A percentile compares a stretch with the other conserved stretches of the same genome.
These are phyloP conservation scores for Rubia tinctorum DNA, from an alignment of 305 asterid genomes.

Conservation along the genomic window DNA sequence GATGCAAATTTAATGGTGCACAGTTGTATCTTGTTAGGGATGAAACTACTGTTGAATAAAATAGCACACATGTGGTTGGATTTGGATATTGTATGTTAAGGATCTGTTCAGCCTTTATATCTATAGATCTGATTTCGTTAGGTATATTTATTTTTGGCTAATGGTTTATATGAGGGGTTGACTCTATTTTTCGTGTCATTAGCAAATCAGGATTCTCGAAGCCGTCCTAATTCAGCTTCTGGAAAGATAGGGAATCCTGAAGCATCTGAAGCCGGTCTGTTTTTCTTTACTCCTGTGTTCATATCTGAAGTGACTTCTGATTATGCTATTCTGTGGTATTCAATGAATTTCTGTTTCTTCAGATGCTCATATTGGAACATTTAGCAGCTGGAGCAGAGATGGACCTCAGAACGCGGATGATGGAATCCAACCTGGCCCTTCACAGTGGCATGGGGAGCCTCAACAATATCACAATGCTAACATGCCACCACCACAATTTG, in stretches of 20 bases:
- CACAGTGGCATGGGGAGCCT: slow-evolving; percentile 80
- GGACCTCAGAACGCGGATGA: slow-evolving; percentile 52
- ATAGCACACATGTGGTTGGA: too few species aligned
- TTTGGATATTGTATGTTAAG: too few species aligned
- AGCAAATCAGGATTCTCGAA: slow-evolving; percentile 48
- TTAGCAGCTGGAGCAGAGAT: slow-evolving; percentile 59
- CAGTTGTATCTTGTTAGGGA: not conserved
- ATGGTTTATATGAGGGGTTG: slow-evolving; percentile 15
- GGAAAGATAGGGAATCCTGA: slow-evolving; percentile 44
- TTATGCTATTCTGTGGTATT: slow-evolving; percentile 2
- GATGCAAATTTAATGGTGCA: not conserved
- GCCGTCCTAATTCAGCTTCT: slow-evolving; percentile 78
- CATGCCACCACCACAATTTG: slow-evolving; percentile 72
- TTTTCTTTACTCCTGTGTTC: slow-evolving; percentile 11
- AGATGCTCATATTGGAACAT: slow-evolving; percentile 55
- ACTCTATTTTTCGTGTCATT: slow-evolving; percentile 18
- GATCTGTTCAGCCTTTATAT: not conserved
- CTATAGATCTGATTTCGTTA: not conserved
- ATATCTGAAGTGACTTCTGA: not conserved
- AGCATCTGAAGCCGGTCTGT: slow-evolving; percentile 56
- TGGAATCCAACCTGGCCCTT: slow-evolving; percentile 48
- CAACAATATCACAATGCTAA: slow-evolving; percentile 59
- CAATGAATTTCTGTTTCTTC: slow-evolving; percentile 28
- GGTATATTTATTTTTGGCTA: not conserved
- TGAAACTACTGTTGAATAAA: not conserved